These are phyloP conservation scores for Botrytis fragariae DNA, from an alignment of 2,329 filamentous ascomycete genomes.

Conservation along the genomic window DNA sequence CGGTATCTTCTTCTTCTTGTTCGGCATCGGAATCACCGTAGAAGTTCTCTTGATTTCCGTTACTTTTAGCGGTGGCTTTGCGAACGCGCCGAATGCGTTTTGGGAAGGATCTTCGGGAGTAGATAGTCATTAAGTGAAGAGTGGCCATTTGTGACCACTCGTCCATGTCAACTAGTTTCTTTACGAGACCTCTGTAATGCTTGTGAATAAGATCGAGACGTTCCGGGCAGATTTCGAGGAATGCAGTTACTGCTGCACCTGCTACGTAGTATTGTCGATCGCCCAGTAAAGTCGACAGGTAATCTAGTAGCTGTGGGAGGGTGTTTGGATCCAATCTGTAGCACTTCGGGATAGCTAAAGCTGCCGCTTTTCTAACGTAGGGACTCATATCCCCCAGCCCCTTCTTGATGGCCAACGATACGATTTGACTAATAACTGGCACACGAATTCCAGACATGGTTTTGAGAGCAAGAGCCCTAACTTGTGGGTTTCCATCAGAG, in stretches of 20 bases:
- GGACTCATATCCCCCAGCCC: constrained; percentile 93
- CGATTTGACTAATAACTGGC: constrained; percentile 96
- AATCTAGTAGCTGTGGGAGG: constrained; percentile 79
- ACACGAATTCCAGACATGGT: constrained; percentile 98
- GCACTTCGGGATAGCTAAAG: constrained; percentile 92
- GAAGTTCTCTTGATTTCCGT: constrained; percentile 63
- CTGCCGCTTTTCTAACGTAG: constrained; percentile 87
- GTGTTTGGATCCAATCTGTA: constrained; percentile 86
- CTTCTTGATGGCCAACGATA: constrained; percentile 92
- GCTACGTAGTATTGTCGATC: constrained; percentile 98
- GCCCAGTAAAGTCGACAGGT: constrained; percentile 72
- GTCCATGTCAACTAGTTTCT: constrained; percentile 96
- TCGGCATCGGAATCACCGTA: constrained; percentile 64
- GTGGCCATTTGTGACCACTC: constrained; percentile 94
- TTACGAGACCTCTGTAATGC: constrained; percentile 80
- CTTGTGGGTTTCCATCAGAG: constrained; percentile 85
- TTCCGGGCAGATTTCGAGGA: constrained; percentile 85
- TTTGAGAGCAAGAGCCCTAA: constrained; percentile 85
- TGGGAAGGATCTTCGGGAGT: constrained; percentile 86
- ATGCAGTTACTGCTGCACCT: constrained; percentile 85
- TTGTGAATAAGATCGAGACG: constrained; percentile 85
- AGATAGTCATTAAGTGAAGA: constrained; percentile 76
- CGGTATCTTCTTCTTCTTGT: constrained; percentile 41
- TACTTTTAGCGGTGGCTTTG: constrained; percentile 38
- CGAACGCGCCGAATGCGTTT: constrained; percentile 58